These are phyloP conservation scores for Didymella pomorum DNA, from an alignment of 2,329 filamentous ascomycete species.

Conservation along the genomic window DNA sequence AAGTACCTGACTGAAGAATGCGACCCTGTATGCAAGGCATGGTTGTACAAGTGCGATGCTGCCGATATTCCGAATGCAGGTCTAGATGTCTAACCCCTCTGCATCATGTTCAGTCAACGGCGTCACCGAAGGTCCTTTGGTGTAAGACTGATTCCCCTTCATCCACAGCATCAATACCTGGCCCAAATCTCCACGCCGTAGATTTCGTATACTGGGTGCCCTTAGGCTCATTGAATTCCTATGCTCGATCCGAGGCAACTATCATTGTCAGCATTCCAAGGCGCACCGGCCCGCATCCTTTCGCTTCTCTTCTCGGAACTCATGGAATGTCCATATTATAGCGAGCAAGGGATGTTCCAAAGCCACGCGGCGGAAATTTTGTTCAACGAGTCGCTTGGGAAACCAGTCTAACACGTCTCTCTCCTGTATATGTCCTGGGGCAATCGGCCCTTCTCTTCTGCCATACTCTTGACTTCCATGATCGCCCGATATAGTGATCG, in stretches of 20 bases:
- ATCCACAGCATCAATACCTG: not conserved
- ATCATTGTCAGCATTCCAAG: conserved; percentile 29
- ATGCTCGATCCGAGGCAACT: not conserved
- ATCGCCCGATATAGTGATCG: conserved; percentile 12
- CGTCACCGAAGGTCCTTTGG: conserved; percentile 2
- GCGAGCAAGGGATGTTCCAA: conserved; percentile 44
- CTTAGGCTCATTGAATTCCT: not conserved
- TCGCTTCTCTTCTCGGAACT: conserved; percentile 11
- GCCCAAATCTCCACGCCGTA: not conserved
- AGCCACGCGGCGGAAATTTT: conserved; percentile 27
- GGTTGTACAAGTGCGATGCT: conserved; percentile 31
- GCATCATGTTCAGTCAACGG: conserved; percentile 19
- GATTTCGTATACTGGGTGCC: no score
- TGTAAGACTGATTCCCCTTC: conserved; percentile 11
- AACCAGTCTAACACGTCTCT: conserved; percentile 28
- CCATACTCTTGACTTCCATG: conserved; percentile 12
- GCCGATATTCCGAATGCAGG: conserved; percentile 19
- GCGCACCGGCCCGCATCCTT: conserved; percentile 18
- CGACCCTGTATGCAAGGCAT: conserved; percentile 41
- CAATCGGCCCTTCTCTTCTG: conserved; percentile 12
- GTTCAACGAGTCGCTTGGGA: conserved; percentile 33
- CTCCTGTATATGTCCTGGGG: conserved; percentile 7
- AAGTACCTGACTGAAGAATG: conserved; percentile 43
- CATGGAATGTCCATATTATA: conserved; percentile 40
- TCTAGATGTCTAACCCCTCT: conserved; percentile 19